phyloP scores from a whole-genome alignment of 345 rosid genomes.

The Populus deltoides region DNA sequence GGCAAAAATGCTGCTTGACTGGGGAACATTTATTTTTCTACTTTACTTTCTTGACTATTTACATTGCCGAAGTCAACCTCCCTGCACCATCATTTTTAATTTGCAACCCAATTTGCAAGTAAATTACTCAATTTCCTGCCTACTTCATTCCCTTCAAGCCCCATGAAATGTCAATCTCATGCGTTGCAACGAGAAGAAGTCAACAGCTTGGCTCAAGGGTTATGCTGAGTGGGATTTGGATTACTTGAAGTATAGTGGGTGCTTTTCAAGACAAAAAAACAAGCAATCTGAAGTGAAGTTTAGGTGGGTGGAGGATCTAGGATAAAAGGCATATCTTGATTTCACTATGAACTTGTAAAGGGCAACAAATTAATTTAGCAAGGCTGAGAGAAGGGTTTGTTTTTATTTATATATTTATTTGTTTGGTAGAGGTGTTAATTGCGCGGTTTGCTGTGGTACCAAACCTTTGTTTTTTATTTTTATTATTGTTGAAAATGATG shows the following conservation, averaged over 20 bases:
- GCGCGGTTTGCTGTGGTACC: too few species aligned
- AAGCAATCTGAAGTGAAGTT: not conserved
- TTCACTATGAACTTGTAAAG: too few species aligned
- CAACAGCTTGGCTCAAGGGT: not conserved
- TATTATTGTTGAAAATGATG: not conserved
- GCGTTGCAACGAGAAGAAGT: not conserved
- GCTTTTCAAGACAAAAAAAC: not conserved
- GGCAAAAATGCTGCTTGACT: too few species aligned
- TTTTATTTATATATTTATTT: too few species aligned
- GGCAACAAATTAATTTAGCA: too few species aligned
- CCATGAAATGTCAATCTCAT: not conserved
- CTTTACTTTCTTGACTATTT: slow-evolving; percentile 1
- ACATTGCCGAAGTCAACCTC: not conserved
- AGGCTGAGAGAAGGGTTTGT: too few species aligned
- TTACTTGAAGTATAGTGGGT: not conserved
- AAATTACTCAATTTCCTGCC: not conserved
- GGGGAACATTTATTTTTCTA: not conserved
- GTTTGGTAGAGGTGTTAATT: too few species aligned
- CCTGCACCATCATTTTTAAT: not conserved
- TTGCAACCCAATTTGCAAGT: not conserved
- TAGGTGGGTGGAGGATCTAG: not conserved
- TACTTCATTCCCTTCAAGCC: not conserved
- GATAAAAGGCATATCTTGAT: not conserved
- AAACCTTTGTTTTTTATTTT: not conserved
- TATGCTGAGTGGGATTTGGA: not conserved